Evolutionary conservation across 2,329 filamentous ascomycete species (phyloP).

Genomic region (Dactylellina haptotyla): DNA sequence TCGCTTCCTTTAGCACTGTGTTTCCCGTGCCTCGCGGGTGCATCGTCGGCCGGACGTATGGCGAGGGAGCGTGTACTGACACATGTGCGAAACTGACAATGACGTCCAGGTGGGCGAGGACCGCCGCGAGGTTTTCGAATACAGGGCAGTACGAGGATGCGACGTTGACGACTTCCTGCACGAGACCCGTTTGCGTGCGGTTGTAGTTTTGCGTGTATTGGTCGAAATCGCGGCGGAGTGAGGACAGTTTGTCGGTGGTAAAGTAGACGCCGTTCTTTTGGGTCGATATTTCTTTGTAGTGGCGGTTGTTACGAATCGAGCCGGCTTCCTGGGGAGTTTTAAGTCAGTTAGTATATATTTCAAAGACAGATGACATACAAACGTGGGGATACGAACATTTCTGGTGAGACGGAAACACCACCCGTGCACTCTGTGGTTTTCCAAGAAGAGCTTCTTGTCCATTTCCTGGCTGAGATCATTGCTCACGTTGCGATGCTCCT

Average conservation of each 20-base stretch:
- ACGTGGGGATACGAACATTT: conserved; percentile 61
- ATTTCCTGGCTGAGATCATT: conserved; percentile 86
- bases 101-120: conserved; percentile 93
- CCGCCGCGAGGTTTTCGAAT: conserved; percentile 84
- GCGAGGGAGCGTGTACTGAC: conserved; percentile 88
- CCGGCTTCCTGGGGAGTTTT: conserved; percentile 72
- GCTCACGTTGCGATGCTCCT: conserved; percentile 79
- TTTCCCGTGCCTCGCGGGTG: conserved; percentile 87
- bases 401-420: conserved; percentile 96
- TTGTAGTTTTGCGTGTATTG: conserved; percentile 95
- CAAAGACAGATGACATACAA: conserved; percentile 5
- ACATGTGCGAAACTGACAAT: conserved; percentile 93
- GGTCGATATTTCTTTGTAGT: conserved; percentile 94
- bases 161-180: conserved; percentile 90
- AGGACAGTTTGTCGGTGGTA: conserved; percentile 83
- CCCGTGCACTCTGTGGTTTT: conserved; percentile 94
- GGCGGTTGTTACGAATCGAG: conserved; percentile 88
- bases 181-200: conserved; percentile 88
- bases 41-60: conserved; percentile 90
- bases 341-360: conserved; percentile 12
- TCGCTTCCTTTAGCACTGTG: conserved; percentile 88
- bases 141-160: conserved; percentile 95
- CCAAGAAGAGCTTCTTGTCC: conserved; percentile 98
- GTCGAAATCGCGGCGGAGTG: conserved; percentile 87
- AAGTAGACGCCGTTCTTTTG: conserved; percentile 99